A percentile compares a stretch with the other conserved stretches of the same genome.
Conservation (phyloP, 768 basidiomycete genomes). For the Pisolithus orientalis region DNA sequence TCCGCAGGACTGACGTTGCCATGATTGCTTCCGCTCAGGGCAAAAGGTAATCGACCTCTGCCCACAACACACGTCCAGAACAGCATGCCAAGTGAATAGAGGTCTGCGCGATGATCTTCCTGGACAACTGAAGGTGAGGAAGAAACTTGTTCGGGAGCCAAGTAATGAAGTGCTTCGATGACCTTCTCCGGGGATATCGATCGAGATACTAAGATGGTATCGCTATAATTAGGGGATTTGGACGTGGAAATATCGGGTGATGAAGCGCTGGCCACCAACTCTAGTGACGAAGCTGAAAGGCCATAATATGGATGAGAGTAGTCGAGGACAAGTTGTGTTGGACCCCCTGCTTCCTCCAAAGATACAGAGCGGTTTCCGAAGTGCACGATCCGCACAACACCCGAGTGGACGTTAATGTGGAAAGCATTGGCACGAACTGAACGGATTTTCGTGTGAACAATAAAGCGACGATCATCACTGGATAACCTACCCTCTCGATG, state of each 20-base stretch:
- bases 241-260: neutral
- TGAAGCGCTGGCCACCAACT: neutral
- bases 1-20: conserved; percentile 39
- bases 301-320: neutral
- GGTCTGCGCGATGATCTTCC: conserved; percentile 68
- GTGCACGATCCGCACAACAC: conserved; percentile 64
- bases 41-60: conserved; percentile 35
- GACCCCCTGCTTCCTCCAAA: conserved; percentile 64
- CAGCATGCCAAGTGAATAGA: conserved; percentile 67
- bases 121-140: conserved; percentile 58
- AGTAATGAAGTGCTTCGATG: conserved; percentile 69
- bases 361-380: conserved; percentile 72
- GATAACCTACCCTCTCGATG: conserved; percentile 56
- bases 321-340: conserved; percentile 56
- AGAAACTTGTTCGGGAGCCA: conserved; percentile 73
- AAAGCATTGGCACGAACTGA: conserved; percentile 68
- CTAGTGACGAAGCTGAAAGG: neutral
- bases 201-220: neutral
- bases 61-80: conserved; percentile 76
- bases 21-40: neutral
- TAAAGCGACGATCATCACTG: neutral
- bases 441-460: too few species aligned
- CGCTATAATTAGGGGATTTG: neutral
- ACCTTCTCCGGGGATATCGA: conserved; percentile 55
- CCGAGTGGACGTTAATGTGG: conserved; percentile 64